A percentile compares a stretch with the other conserved stretches of the same genome.
Conservation (phyloP, 2,329 filamentous ascomycete genomes). For the Alternaria incomplexa region DNA sequence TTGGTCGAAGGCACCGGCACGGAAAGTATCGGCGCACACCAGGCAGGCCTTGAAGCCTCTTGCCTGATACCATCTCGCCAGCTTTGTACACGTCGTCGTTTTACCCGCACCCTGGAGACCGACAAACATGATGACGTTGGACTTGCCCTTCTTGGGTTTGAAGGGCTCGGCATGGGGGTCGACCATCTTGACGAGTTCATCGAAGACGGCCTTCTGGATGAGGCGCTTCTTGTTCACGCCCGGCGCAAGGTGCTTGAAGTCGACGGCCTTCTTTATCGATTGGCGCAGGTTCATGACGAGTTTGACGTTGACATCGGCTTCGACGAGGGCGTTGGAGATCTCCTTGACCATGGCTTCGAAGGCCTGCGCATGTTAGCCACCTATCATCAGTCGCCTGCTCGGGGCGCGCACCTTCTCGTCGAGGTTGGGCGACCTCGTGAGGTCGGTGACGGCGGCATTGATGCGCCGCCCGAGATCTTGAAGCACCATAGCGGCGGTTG, state of each 20-base stretch:
- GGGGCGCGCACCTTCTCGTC: constrained; percentile 79
- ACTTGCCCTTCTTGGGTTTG: constrained; percentile 94
- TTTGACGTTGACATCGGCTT: constrained; percentile 96
- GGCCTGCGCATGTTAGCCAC: constrained; percentile 65
- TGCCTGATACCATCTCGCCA: constrained; percentile 92
- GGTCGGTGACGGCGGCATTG: constrained; percentile 91
- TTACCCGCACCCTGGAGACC: constrained; percentile 97
- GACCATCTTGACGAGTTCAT: constrained; percentile 93
- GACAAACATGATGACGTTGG: constrained; percentile 99
- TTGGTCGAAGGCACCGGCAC: constrained; percentile 97
- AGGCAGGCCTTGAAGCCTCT: constrained; percentile 91
- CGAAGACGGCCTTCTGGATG: constrained; percentile 97
- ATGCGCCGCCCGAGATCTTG: constrained; percentile 99
- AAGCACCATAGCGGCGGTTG: constrained; percentile 76
- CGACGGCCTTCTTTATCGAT: constrained; percentile 87
- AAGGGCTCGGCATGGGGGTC: constrained; percentile 95
- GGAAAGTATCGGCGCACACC: constrained; percentile 97
- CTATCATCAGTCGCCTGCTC: constrained; percentile 10
- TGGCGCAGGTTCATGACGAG: constrained; percentile 91
- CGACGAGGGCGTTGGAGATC: constrained; percentile 92
- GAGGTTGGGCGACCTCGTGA: constrained; percentile 89
- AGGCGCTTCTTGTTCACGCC: constrained; percentile 98
- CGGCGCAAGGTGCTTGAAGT: constrained; percentile 90
- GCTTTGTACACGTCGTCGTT: constrained; percentile 96
- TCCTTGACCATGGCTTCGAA: constrained; percentile 99